Evolutionary conservation across 2,329 filamentous ascomycete genomes (phyloP), one percentile per base, ranked within the genome.

Genomic region (Pestalotiopsis sp.): DNA sequence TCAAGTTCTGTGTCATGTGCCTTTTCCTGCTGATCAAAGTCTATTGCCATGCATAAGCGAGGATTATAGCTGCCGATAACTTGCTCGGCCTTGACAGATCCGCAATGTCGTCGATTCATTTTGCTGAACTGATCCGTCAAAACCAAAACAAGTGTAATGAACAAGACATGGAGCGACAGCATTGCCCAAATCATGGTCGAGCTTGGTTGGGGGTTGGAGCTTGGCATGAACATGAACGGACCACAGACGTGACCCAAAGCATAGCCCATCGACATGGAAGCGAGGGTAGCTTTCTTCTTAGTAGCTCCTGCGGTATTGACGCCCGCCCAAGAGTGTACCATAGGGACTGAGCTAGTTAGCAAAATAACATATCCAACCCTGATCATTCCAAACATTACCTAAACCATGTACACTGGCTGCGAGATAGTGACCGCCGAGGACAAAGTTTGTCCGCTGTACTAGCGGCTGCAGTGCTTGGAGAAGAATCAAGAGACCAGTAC

Each of bases 11-110:
- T 52, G n/a, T 52, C 57, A 9, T 59, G 11, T 59, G 17, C 45
- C 45, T 59, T 59, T 59, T 59, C 11, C 57, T 59, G 57, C 57
- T 36, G 57, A 25, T 59, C 57, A 36, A 59, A 59, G 27, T 59
- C 57, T 59, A 59, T 59, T 27, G 57, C 20, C 23, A 27, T 27
- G 57, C 25, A 27, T n/a, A 59, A 36, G 23, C 57, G 57, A 59
- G 57, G 27, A 14, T 59, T 9, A 59, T 25, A 59, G 23, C 11
- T 59, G 57, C 23, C 57, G 17, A 36, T 59, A 17, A 31, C n/a
- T 59, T 31, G 23, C 57, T 59, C 57, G 27, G 9, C 57, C 23
- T 31, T 25, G 4, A 59, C 11, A 17, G 11, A 25, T 27, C 23
- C 57, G 23, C 3, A 14, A 27, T 31, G 2, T 25, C 11, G 57